Evolutionary conservation across 345 rosid genomes (phyloP), one percentile per base, ranked within the genome.

Genomic region (Salix koriyanagi): DNA sequence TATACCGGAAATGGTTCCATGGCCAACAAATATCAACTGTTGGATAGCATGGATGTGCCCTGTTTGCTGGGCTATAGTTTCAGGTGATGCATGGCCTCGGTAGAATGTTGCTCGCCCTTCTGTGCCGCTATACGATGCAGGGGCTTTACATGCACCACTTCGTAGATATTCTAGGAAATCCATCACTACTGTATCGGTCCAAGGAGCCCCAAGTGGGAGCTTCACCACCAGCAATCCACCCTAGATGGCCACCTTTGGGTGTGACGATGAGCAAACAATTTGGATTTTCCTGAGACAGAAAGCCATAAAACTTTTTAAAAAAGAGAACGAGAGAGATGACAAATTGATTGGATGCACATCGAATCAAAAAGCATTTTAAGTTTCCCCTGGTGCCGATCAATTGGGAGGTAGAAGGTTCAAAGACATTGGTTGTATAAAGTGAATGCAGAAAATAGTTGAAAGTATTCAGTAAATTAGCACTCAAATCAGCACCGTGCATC

Each of bases 211-310:
- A 3, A 75, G 67, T 7, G 94, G 94, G 96, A 71, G 93, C 90
- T 79, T 83, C 95, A 18, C 70, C 67, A 69, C 97, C 97, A 0
- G 97, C 99, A 70, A 91, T 88, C 97, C 99, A 95, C 26, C 97
- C 97, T 39, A 95, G 84, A 82, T 91, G 99, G 23, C 96, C 97
- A 30, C 97, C 97, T 83, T 82, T 88, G 23, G 99, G 97, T 52
- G 99, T 92, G 80, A 91, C 93, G 69, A 91, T 84, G 77, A 95
- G 75, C 88, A 95, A 46, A 78, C 99, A 95, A 82, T 95, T 87
- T 13, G 89, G 87, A 54, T 92, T 95, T 74, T 79, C 93, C 97
- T 92, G 87, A 42, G 34, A 79, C 13, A 77, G 65, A 2, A 30
- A 41, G 67, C 26, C 62, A 50, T 3, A 4, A 36, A 44, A 34